Conservation (phyloP, 1,284 basidiomycete genomes). For the Malassezia furfur region DNA sequence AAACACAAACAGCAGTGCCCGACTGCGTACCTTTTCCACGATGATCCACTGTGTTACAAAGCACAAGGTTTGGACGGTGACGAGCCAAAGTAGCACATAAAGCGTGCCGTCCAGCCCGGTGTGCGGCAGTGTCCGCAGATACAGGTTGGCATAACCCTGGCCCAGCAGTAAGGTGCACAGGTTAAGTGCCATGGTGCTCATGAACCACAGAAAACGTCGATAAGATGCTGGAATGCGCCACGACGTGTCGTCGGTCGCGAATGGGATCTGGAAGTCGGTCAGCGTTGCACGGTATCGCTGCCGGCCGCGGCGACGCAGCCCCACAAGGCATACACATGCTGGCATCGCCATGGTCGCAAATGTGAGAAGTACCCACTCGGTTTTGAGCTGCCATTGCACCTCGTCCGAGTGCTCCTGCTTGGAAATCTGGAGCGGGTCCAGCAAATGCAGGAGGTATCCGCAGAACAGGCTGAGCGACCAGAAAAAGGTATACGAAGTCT, state of each 20-base stretch:
- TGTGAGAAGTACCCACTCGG: conserved; percentile 54
- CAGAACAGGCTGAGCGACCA: conserved; percentile 52
- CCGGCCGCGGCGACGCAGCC: conserved; percentile 35
- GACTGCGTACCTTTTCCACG: conserved; percentile 52
- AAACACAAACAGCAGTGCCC: conserved; percentile 55
- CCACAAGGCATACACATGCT: conserved; percentile 49
- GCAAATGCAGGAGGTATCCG: conserved; percentile 51
- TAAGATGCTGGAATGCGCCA: conserved; percentile 54
- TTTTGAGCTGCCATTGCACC: conserved; percentile 55
- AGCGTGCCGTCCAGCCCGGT: conserved; percentile 54
- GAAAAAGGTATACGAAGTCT: conserved; percentile 52
- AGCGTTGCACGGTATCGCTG: conserved; percentile 46
- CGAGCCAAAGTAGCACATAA: conserved; percentile 55
- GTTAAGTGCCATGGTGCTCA: conserved; percentile 53
- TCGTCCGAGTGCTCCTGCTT: neutral
- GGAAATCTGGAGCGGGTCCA: conserved; percentile 26
- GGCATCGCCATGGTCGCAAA: conserved; percentile 56
- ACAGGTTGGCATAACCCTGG: conserved; percentile 55
- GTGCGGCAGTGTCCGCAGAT: conserved; percentile 54
- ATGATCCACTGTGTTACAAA: conserved; percentile 53
- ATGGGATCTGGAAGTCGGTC: conserved; percentile 50
- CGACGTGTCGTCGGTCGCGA: conserved; percentile 51
- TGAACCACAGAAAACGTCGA: conserved; percentile 56
- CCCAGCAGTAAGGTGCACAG: conserved; percentile 55
- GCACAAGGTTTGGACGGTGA: conserved; percentile 53